Evolutionary conservation across 768 basidiomycete genomes (phyloP), one percentile per base, ranked within the genome.

Genomic region (Dendrothele bispora): DNA sequence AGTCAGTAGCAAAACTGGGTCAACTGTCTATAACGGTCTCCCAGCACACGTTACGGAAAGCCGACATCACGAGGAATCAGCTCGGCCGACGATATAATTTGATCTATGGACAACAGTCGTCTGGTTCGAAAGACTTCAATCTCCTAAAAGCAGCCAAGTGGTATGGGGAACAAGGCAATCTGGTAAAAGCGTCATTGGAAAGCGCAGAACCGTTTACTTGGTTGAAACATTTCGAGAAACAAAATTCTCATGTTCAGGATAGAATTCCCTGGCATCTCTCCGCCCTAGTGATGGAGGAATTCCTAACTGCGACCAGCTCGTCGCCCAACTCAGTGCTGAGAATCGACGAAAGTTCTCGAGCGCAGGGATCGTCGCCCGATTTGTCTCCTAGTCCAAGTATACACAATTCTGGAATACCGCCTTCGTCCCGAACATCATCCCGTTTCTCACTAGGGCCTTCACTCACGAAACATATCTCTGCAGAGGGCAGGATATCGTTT

Each of bases 201-300:
- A 73, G 75, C 43, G 74, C 78, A 0, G 88, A 91, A 57, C 85
- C 88, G 6, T 70, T 86, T 38, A 80, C 82, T 6, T 91, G 88
- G 88, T 65, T 89, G 24, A 85, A 80, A 56, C 84, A 88, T 52
- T 67, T 80, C 39, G 78, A 83, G 39, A 80, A 71, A 50, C 72
- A 61, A 44, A 63, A 63, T 32, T 61, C 56, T 37, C 68, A 58
- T 40, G 52, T 55, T 28, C 51, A 54, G 22, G 53, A 47, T 38
- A 73, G 78, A 34, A 71, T 76, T 32, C 75, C 74, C 3, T 83
- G 85, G 82, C 71, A 82, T 59, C 58, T 89, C 39, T 81, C 87
- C 7, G 87, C 88, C 3, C 66, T 85, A 43, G 77, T 86, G 11
- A 71, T 84, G 51, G 84, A 89, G 61, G 82, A 88, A 60, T 88